These are phyloP conservation scores for Zea mays DNA, from an alignment of 176 grass and related monocot species.

Conservation along the genomic window DNA sequence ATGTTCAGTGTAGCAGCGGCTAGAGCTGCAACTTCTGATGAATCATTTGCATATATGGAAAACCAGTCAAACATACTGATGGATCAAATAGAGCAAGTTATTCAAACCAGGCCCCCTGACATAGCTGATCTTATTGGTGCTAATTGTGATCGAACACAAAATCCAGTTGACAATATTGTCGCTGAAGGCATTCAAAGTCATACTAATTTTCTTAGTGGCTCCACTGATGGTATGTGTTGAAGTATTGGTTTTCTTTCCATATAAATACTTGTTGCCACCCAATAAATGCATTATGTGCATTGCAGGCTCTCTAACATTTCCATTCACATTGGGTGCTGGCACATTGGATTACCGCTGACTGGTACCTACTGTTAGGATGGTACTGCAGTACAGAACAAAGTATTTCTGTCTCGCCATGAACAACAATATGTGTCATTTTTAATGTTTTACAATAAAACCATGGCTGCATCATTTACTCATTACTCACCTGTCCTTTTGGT, in stretches of 20 bases:
- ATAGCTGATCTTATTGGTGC: constrained; percentile 52
- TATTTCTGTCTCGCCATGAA: not conserved
- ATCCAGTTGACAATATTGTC: constrained; percentile 69
- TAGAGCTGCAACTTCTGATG: constrained; percentile 58
- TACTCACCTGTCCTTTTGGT: not conserved
- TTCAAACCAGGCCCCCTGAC: constrained; percentile 59
- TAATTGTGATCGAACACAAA: constrained; percentile 50
- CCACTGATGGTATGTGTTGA: constrained; percentile 61
- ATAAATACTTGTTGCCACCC: not conserved
- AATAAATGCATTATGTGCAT: constrained; percentile 37
- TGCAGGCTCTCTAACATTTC: constrained; percentile 75
- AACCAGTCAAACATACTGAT: constrained; percentile 56
- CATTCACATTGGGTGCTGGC: constrained; percentile 62
- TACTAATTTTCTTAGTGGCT: constrained; percentile 57
- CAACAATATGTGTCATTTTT: not conserved
- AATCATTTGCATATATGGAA: constrained; percentile 71
- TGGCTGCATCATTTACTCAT: constrained; percentile 3
- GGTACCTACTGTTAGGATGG: constrained; percentile 28
- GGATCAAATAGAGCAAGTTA: constrained; percentile 74
- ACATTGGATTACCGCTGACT: constrained; percentile 61
- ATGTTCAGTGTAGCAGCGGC: constrained; percentile 72
- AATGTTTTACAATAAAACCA: not conserved
- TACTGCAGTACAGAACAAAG: constrained; percentile 2
- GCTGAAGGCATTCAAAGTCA: constrained; percentile 63
- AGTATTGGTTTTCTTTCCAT: constrained; percentile 4